Percentiles rank a stretch among this genome's conserved stretches.
Evolutionary conservation across 2,329 filamentous ascomycete species (phyloP).

Genomic region (Ophiosphaerella herpotricha): DNA sequence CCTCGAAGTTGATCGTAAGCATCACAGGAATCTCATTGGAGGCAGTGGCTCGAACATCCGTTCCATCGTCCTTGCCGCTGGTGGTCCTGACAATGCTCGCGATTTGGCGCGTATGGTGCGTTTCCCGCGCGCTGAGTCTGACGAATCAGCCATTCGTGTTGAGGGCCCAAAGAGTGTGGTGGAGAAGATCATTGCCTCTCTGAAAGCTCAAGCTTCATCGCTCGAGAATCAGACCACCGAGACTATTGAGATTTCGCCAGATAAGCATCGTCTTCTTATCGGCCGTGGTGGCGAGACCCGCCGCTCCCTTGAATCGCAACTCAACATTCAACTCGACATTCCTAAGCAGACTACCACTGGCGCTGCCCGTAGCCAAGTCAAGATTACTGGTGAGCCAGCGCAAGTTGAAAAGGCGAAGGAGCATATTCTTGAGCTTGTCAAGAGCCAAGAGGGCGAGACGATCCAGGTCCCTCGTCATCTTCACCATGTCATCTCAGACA

Average conservation of each 20-base stretch:
- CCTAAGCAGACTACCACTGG: slow-evolving; percentile 74
- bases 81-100: slow-evolving; percentile 84
- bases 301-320: slow-evolving; percentile 81
- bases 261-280: slow-evolving; percentile 90
- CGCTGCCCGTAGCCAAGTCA: slow-evolving; percentile 80
- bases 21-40: slow-evolving; percentile 89
- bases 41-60: slow-evolving; percentile 82
- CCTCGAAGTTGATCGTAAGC: slow-evolving; percentile 90
- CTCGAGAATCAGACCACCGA: slow-evolving; percentile 82
- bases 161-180: slow-evolving; percentile 85
- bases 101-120: slow-evolving; percentile 87
- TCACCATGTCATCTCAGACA: slow-evolving; percentile 84
- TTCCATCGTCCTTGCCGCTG: slow-evolving; percentile 83
- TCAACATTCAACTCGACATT: slow-evolving; percentile 86
- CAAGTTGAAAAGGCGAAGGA: slow-evolving; percentile 85
- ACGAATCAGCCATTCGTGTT: slow-evolving; percentile 81
- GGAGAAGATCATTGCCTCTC: slow-evolving; percentile 82
- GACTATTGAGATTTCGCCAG: slow-evolving; percentile 78
- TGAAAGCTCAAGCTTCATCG: slow-evolving; percentile 80
- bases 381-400: slow-evolving; percentile 76
- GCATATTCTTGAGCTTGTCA: slow-evolving; percentile 77
- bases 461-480: slow-evolving; percentile 80
- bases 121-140: slow-evolving; percentile 87
- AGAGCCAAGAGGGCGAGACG: slow-evolving; percentile 86
- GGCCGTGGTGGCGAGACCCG: slow-evolving; percentile 89